Evolutionary conservation across 257 asterid genomes (phyloP).

Genomic region (Capsicum chinense): DNA sequence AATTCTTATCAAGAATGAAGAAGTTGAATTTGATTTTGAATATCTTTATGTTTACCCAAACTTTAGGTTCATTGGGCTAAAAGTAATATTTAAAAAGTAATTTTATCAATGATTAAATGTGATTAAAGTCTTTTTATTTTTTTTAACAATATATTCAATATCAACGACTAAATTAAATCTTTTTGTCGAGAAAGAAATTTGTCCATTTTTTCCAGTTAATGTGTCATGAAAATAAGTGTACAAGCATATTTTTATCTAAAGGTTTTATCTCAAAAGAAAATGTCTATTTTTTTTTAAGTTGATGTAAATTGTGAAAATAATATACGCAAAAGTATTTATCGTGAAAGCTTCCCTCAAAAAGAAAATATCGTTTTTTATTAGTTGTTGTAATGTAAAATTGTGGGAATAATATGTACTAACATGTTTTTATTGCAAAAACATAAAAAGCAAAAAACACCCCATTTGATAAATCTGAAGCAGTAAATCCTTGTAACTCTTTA

Average conservation of each 20-base stretch:
- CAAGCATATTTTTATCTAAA: no score
- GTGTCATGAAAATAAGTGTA: no score
- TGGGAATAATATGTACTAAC: background rate
- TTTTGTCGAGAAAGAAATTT: background rate
- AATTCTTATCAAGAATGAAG: background rate
- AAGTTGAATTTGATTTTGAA: background rate
- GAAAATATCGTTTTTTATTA: background rate
- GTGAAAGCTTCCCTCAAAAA: background rate
- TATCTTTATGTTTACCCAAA: background rate
- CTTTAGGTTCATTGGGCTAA: background rate
- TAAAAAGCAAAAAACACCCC: background rate
- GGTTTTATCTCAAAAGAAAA: no score
- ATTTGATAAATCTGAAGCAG: background rate
- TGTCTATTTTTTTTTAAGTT: no score
- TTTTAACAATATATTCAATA: background rate
- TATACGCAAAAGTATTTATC: no score
- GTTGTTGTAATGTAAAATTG: no score
- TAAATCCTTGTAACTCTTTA: background rate
- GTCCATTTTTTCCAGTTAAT: background rate
- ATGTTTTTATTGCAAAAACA: background rate
- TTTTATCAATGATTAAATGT: background rate
- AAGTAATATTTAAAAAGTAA: background rate
- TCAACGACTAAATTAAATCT: background rate
- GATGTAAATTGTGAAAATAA: no score
- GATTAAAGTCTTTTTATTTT: background rate